Base-by-base conservation (phyloP, 2,329 filamentous ascomycete genomes). In the Niveomyces coronatus region DNA sequence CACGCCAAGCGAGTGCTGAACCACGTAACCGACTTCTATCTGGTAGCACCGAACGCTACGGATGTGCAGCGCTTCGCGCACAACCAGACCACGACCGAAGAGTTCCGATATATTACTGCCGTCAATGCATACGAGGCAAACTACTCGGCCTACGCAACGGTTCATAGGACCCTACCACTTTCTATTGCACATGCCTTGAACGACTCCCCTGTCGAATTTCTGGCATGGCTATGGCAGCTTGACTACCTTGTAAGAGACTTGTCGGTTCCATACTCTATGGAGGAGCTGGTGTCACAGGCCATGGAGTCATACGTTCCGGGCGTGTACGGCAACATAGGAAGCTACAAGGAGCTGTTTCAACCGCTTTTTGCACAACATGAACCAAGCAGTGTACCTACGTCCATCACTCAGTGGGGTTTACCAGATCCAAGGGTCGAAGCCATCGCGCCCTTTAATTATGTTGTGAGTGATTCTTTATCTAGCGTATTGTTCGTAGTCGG, bases 171-270 rank as follows among this genome's bases (percentile, higher is more conserved):
- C 3, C 27, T 14, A 8, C 33, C 33, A 8, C 33, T 35, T 4
- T 26, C 33, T 13, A 26, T 35, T 11, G 33, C 33, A 11, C 23
- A 35, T 13, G 33, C 33, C 8, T 16, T 35, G 22, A 35, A 35
- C 33, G 33, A 35, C 18, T 35, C 33, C 4, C 33, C 33, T 8
- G 17, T 35, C 9, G 33, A 22, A 13, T 35, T 35, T 27, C 20
- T 35, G n/a, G 33, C 33, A 4, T 35, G 33, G 33, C 15, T 35
- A 16, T 35, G 33, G 33, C 33, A 35, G 19, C 19, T 35, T 35
- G 33, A 35, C 33, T 24, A 16, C 17, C 26, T 22, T 4, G 33
- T 15, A 13, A 13, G 33, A 16, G 33, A 35, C 13, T n/a, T 35
- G n/a, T 35, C 33, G n/a, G 7, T 35, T 6, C 33, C 33, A 4